A percentile compares a stretch with the other conserved stretches of the same genome.
These are phyloP conservation scores for Mallotus japonicus DNA, from an alignment of 441 rosid genomes.

Conservation along the genomic window DNA sequence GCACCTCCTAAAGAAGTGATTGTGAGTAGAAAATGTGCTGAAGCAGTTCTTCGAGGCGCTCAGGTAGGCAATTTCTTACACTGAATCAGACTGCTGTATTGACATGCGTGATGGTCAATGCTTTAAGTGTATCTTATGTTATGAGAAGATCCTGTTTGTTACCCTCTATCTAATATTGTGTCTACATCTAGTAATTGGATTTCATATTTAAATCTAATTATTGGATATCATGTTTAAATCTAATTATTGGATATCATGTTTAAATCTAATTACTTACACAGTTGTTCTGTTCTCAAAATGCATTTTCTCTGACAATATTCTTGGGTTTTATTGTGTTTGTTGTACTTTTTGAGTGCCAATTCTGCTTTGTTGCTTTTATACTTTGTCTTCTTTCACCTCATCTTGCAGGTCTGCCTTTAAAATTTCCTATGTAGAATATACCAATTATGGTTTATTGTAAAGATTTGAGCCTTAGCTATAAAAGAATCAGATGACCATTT, in stretches of 20 bases:
- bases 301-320: not conserved
- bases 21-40: constrained; percentile 95
- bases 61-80: constrained; percentile 46
- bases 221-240: not conserved
- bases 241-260: not conserved
- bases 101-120: not conserved
- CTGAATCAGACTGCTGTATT: not conserved
- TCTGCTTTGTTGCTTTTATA: not conserved
- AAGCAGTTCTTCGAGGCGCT: constrained; percentile 97
- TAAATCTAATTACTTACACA: not conserved
- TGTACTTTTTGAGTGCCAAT: not conserved
- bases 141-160: not conserved
- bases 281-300: not conserved
- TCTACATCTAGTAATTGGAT: not conserved
- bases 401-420: not conserved
- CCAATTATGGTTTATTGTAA: not conserved
- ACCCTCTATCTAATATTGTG: not conserved
- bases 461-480: constrained; percentile 1
- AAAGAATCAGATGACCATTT: not conserved
- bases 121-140: not conserved
- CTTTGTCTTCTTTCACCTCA: not conserved
- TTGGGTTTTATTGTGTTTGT: not conserved
- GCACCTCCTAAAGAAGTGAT: constrained; percentile 79
- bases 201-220: not conserved
- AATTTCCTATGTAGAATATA: not conserved